phyloP scores from a whole-genome alignment of 2,329 filamentous ascomycete species.

The Neofusicoccum ribis region DNA sequence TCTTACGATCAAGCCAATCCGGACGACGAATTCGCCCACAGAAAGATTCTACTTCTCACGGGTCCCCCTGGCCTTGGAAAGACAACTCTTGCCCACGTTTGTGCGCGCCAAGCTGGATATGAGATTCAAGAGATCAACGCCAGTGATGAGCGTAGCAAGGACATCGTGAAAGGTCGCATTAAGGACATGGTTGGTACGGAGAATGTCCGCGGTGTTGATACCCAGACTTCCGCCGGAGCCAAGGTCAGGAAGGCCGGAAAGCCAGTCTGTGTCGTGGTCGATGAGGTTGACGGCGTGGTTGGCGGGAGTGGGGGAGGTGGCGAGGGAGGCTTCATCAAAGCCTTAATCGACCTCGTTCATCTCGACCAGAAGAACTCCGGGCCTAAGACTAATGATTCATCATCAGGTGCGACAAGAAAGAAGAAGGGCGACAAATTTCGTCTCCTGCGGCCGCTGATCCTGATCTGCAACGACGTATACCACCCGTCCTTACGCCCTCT shows the following conservation, averaged over 20 bases:
- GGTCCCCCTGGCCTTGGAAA: slow-evolving; percentile 93
- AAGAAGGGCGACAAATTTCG: slow-evolving; percentile 85
- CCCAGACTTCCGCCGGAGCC: slow-evolving; percentile 48
- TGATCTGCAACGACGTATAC: slow-evolving; percentile 98
- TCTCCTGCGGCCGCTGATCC: slow-evolving; percentile 80
- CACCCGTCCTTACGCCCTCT: slow-evolving; percentile 84
- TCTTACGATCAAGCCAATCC: slow-evolving; percentile 46
- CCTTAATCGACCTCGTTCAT: slow-evolving; percentile 84
- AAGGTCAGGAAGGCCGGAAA: slow-evolving; percentile 72
- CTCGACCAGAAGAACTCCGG: slow-evolving; percentile 78
- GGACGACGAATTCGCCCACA: slow-evolving; percentile 70
- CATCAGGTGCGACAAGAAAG: slow-evolving; percentile 51
- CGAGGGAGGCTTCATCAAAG: slow-evolving; percentile 94
- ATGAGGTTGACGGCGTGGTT: slow-evolving; percentile 95
- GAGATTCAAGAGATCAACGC: slow-evolving; percentile 97
- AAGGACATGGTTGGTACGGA: slow-evolving; percentile 91
- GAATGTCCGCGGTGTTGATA: slow-evolving; percentile 75
- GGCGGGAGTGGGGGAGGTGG: slow-evolving; percentile 70
- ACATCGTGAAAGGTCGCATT: slow-evolving; percentile 89
- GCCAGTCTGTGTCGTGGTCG: slow-evolving; percentile 90
- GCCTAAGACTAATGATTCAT: slow-evolving; percentile 16
- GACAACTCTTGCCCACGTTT: slow-evolving; percentile 94
- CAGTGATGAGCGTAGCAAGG: slow-evolving; percentile 86
- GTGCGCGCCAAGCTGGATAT: slow-evolving; percentile 91
- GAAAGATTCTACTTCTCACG: slow-evolving; percentile 86